Percentiles rank a stretch among this genome's conserved stretches.
phyloP scores from a whole-genome alignment of 2,329 filamentous ascomycete genomes.

The Exophiala dermatitidis region DNA sequence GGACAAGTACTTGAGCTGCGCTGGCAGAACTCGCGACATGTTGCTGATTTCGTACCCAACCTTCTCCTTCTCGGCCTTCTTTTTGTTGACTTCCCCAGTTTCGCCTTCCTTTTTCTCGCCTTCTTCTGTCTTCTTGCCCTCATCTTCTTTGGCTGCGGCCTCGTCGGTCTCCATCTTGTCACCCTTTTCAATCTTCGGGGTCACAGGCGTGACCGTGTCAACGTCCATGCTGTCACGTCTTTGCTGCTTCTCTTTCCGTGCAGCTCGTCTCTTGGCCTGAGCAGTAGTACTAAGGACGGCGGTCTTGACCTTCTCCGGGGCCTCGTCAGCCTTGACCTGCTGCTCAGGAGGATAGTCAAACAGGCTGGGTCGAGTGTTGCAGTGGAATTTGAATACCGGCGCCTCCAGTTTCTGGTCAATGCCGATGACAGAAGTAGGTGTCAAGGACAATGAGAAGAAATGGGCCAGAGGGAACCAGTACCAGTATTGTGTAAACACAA shows the following conservation, averaged over 20 bases:
- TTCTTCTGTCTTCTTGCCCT: conserved; percentile 43
- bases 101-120: conserved; percentile 56
- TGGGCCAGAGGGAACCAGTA: conserved; percentile 99
- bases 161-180: conserved; percentile 72
- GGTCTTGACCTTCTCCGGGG: conserved; percentile 86
- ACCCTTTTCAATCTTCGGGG: conserved; percentile 54
- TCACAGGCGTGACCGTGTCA: conserved; percentile 64
- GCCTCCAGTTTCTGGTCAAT: conserved; percentile 91
- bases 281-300: conserved; percentile 94
- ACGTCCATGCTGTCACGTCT: conserved; percentile 93
- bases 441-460: conserved; percentile 91
- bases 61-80: conserved; percentile 93
- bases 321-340: conserved; percentile 89
- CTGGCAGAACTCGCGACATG: conserved; percentile 88
- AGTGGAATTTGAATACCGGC: conserved; percentile 90
- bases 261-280: conserved; percentile 88
- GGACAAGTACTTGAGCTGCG: conserved; percentile 90
- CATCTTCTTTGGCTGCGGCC: conserved; percentile 55
- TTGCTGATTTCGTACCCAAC: conserved; percentile 93
- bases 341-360: conserved; percentile 98
- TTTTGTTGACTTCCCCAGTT: conserved; percentile 57
- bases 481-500: conserved; percentile 98
- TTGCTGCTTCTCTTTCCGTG: conserved; percentile 87
- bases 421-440: conserved; percentile 92
- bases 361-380: conserved; percentile 84